Evolutionary conservation across 106 monocot genomes (phyloP).

Genomic region (Vanilla planifolia): DNA sequence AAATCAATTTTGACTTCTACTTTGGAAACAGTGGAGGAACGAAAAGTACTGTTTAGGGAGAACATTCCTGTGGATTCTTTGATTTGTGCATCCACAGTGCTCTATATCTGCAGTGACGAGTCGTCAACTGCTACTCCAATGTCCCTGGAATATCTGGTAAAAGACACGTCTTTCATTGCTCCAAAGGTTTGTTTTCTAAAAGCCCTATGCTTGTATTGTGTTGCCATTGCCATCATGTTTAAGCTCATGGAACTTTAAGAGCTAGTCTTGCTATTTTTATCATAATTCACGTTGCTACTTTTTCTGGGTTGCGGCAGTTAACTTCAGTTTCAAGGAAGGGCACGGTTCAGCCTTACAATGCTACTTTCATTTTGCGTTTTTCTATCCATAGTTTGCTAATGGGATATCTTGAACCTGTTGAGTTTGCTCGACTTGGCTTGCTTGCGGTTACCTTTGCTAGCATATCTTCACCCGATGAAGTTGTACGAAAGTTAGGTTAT

Average conservation of each 20-base stretch:
- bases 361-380: constrained; percentile 70
- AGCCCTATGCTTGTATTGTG: neutral
- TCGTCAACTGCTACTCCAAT: constrained; percentile 18
- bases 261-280: too few relatives aligned
- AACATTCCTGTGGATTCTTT: constrained; percentile 68
- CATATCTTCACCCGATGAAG: constrained; percentile 77
- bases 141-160: constrained; percentile 41
- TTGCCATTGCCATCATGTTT: neutral
- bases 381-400: constrained; percentile 60
- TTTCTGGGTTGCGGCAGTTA: constrained; percentile 20
- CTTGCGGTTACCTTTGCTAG: constrained; percentile 76
- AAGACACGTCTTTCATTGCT: constrained; percentile 27
- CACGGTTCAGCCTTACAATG: constrained; percentile 50
- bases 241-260: too few relatives aligned
- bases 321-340: constrained; percentile 12
- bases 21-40: constrained; percentile 37
- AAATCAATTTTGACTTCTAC: constrained; percentile 10
- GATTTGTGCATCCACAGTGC: constrained; percentile 46
- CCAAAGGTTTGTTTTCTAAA: constrained; percentile 31
- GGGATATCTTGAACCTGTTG: constrained; percentile 75
- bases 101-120: constrained; percentile 55
- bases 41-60: constrained; percentile 69
- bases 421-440: constrained; percentile 77
- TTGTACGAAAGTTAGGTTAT: constrained; percentile 72
- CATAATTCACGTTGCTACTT: constrained; percentile 4